Evolutionary conservation across 2,329 filamentous ascomycete genomes (phyloP).

Genomic region (Aspergillus latus): DNA sequence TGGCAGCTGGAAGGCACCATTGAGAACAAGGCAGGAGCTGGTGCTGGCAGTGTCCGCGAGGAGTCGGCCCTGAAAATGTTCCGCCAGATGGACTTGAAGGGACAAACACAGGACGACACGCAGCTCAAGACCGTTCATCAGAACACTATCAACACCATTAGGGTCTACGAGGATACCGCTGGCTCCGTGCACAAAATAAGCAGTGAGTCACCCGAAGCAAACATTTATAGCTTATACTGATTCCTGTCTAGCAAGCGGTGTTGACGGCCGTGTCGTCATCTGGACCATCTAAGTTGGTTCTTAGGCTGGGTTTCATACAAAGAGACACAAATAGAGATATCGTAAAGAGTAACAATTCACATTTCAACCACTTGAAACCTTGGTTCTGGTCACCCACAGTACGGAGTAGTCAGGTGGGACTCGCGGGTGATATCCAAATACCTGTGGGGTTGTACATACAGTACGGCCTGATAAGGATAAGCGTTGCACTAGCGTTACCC

Average conservation of each 20-base stretch:
- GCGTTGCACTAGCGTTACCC: slow-evolving; percentile 15
- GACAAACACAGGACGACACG: slow-evolving; percentile 86
- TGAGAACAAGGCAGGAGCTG: slow-evolving; percentile 68
- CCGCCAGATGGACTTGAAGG: slow-evolving; percentile 96
- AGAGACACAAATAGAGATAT: too few species aligned
- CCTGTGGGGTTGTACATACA: not conserved
- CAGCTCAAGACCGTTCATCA: slow-evolving; percentile 95
- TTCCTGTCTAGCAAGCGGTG: slow-evolving; percentile 64
- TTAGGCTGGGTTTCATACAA: too few species aligned
- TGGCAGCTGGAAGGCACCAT: slow-evolving; percentile 84
- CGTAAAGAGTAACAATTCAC: too few species aligned
- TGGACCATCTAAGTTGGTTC: slow-evolving; percentile 61
- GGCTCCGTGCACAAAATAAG: slow-evolving; percentile 75
- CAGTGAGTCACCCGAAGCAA: slow-evolving; percentile 58
- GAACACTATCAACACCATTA: slow-evolving; percentile 87
- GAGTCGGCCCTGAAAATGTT: slow-evolving; percentile 98
- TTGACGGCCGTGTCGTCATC: slow-evolving; percentile 78
- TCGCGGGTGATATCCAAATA: too few species aligned
- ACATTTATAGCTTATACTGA: slow-evolving; percentile 19
- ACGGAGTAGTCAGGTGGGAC: too few species aligned
- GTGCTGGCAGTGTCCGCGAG: slow-evolving; percentile 64
- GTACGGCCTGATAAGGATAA: not conserved
- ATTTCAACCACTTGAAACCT: too few species aligned
- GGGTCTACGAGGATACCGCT: slow-evolving; percentile 68
- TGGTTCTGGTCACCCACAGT: too few species aligned